Percentiles rank a stretch among this genome's conserved stretches.
phyloP scores from a whole-genome alignment of 192 early-diverging fungal genomes.

The Radiomyces spectabilis region DNA sequence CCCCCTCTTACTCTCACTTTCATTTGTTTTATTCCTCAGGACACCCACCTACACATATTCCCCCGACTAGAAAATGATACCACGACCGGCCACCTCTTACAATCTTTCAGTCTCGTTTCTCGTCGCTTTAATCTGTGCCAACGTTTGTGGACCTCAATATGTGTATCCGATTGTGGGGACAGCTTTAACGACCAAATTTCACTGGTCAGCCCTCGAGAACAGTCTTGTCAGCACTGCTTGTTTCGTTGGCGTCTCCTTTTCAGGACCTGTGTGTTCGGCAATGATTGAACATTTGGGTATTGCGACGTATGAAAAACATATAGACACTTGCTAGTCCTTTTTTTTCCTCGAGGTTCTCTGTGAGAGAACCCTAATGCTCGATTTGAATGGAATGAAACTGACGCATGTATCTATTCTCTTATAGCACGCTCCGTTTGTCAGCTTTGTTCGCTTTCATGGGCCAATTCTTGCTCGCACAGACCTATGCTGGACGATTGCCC shows the following conservation, averaged over 20 bases:
- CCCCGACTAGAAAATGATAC: neutral
- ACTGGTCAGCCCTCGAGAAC: slow-evolving; percentile 23
- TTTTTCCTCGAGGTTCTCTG: too few species aligned
- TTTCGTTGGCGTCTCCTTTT: slow-evolving; percentile 24
- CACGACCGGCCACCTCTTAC: neutral
- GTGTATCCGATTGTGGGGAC: slow-evolving; percentile 22
- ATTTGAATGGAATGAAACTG: too few species aligned
- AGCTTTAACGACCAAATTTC: slow-evolving; percentile 12
- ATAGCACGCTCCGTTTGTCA: slow-evolving; percentile 9
- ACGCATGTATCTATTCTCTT: neutral
- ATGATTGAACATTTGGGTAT: slow-evolving; percentile 14
- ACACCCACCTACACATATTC: too few species aligned
- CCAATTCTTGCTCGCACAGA: slow-evolving; percentile 18
- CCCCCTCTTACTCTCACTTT: neutral
- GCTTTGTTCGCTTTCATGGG: slow-evolving; percentile 12
- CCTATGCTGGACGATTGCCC: slow-evolving; percentile 13
- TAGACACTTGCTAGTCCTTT: too few species aligned
- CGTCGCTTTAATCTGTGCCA: slow-evolving; percentile 17
- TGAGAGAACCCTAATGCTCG: too few species aligned
- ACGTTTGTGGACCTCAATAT: slow-evolving; percentile 25
- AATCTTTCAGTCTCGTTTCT: slow-evolving; percentile 14
- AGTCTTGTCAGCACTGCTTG: slow-evolving; percentile 25
- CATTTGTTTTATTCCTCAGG: neutral
- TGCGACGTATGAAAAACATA: slow-evolving; percentile 7
- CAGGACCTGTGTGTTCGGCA: slow-evolving; percentile 20